Evolutionary conservation across 257 asterid species (phyloP), one percentile per base, ranked within the genome.

Genomic region (Paulownia fortunei): DNA sequence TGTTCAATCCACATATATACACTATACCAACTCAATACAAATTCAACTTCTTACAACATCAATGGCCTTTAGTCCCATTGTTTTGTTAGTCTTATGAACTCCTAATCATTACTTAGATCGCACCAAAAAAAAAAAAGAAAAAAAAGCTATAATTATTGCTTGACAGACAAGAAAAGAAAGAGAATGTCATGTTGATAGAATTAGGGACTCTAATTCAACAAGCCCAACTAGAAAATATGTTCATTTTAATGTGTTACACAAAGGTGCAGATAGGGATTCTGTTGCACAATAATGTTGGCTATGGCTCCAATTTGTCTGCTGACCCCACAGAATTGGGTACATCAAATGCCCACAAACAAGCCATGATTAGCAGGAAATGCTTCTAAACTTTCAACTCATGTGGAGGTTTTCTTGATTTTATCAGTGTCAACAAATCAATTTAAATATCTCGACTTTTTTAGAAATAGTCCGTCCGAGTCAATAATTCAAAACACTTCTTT

Each of bases 61-160:
- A 78, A 76, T 69, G 55, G 44, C 70, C 15, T 36, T 11, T 66
- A 11, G 21, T 55, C 39, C 80, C 75, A 80, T 84, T 71, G 58
- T 83, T 80, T 76, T 59, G 61, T 78, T 84, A 70, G 49, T 74
- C 56, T 69, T 70, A 51, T 70, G 76, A 76, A 62, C 63, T 66
- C 82, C 87, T 74, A 86, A 88, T 81, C 82, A 88, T 88, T 88
- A 76, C 87, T 86, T 72, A 69, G 86, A 81, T 84, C 86, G 87
- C 84, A 79, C 82, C 71, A 49, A 54, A 72, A 36, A 15, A 24
- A 58, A 9, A 37, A 44, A 44, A 2, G 15, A 8, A 44, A 7
- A 8, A 44, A 44, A 79, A 0, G 1, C 23, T 73, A 80, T 18
- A 76, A 55, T 30, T 21, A 69, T 69, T 69, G 64, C n/a, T 62